Conservation (phyloP, 23 red algal species). For the Gracilaria gracilis region DNA sequence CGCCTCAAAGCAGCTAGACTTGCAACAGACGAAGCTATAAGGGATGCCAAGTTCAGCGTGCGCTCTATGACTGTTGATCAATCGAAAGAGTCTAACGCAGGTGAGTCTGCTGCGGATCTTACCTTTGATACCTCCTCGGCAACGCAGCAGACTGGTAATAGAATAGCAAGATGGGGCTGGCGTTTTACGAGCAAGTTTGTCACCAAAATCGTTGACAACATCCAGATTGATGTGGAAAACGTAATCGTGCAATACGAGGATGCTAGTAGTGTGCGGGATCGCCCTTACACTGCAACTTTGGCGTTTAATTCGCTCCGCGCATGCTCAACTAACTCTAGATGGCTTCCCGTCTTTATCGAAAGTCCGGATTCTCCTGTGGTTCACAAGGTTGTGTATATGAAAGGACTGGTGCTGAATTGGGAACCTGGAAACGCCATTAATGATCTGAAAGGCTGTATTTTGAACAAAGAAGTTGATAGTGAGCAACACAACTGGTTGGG, state of each 20-base stretch:
- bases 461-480: slow-evolving; percentile 26
- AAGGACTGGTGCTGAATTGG: slow-evolving; percentile 69
- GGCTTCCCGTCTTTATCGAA: slow-evolving; percentile 67
- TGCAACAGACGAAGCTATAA: slow-evolving; percentile 81
- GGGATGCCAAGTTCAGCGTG: slow-evolving; percentile 75
- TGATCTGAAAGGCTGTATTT: slow-evolving; percentile 38
- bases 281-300: slow-evolving; percentile 64
- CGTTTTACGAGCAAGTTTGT: slow-evolving; percentile 76
- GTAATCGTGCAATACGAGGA: slow-evolving; percentile 87
- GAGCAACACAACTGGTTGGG: slow-evolving; percentile 22
- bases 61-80: neutral
- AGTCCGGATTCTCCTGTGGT: slow-evolving; percentile 71
- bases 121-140: neutral
- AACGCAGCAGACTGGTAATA: slow-evolving; percentile 22
- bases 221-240: slow-evolving; percentile 91
- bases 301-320: slow-evolving; percentile 69
- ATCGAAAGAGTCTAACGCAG: slow-evolving; percentile 1
- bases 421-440: slow-evolving; percentile 63
- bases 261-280: slow-evolving; percentile 64
- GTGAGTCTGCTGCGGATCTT: neutral
- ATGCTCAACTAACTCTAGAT: slow-evolving; percentile 65
- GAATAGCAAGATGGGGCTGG: slow-evolving; percentile 70
- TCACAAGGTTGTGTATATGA: slow-evolving; percentile 70
- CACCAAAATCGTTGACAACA: slow-evolving; percentile 80
- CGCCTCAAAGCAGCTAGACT: slow-evolving; percentile 75